phyloP scores from a whole-genome alignment of 2,329 filamentous ascomycete genomes.

The Rhytidhysteron rufulum region DNA sequence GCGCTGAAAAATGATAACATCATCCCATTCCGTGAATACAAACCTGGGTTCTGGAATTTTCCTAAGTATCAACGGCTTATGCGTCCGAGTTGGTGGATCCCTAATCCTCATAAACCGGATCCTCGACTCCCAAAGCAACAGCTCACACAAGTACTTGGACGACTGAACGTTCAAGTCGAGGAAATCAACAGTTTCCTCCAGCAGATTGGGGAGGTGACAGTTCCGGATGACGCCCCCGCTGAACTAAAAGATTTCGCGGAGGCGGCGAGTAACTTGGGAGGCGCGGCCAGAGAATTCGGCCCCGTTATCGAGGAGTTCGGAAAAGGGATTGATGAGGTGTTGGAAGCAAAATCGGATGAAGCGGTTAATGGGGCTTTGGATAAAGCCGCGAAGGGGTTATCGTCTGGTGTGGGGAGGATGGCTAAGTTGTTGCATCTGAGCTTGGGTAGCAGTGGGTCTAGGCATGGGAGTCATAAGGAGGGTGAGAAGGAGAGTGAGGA shows the following conservation, averaged over 20 bases:
- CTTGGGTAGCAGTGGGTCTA: too few relatives aligned
- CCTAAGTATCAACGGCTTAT: not conserved
- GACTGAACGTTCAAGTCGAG: not conserved
- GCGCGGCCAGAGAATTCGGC: not conserved
- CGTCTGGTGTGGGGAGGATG: too few relatives aligned
- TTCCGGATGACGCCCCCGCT: not conserved
- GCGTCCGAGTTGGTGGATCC: too few relatives aligned
- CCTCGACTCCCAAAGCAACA: too few relatives aligned
- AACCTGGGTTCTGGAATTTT: not conserved
- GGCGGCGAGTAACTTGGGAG: not conserved
- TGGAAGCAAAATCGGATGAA: not conserved
- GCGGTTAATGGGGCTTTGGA: too few relatives aligned
- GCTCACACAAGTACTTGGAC: not conserved
- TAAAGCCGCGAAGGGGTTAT: too few relatives aligned
- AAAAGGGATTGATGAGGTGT: not conserved
- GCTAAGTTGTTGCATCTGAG: too few relatives aligned
- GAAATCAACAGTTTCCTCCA: not conserved
- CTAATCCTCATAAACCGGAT: too few relatives aligned
- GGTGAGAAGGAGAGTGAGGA: too few relatives aligned
- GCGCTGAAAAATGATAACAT: not conserved
- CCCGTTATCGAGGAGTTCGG: not conserved
- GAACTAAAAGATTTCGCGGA: not conserved
- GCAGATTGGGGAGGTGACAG: not conserved
- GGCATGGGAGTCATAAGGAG: too few relatives aligned
- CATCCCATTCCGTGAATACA: not conserved